Evolutionary conservation across 1,284 basidiomycete genomes (phyloP).

Genomic region (Farysia itapuensis): DNA sequence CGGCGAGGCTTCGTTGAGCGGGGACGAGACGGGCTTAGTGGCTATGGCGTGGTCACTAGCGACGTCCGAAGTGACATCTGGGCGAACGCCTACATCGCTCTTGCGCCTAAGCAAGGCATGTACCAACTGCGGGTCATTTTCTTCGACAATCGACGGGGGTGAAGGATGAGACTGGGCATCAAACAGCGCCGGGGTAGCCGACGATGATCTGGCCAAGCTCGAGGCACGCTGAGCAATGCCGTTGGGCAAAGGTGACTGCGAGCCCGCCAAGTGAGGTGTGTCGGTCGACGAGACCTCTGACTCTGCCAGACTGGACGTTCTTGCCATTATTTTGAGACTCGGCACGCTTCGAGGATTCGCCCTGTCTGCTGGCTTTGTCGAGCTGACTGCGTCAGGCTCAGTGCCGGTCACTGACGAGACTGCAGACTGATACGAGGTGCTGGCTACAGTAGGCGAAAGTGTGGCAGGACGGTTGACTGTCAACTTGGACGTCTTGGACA

Average conservation of each 20-base stretch:
- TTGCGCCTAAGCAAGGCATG: slow-evolving; percentile 42
- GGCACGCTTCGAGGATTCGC: background rate
- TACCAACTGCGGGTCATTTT: slow-evolving; percentile 32
- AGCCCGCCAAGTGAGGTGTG: slow-evolving; percentile 8
- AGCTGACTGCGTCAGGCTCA: too few relatives aligned
- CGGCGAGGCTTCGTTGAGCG: too few relatives aligned
- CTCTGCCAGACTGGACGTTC: slow-evolving; percentile 23
- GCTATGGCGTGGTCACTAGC: slow-evolving; percentile 44
- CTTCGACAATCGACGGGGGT: slow-evolving; percentile 39
- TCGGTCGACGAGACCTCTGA: slow-evolving; percentile 15
- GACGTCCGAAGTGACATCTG: slow-evolving; percentile 11
- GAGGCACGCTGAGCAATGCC: slow-evolving; percentile 14
- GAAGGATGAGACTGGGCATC: slow-evolving; percentile 38
- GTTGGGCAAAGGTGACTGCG: slow-evolving; percentile 14
- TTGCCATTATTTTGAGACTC: slow-evolving; percentile 17
- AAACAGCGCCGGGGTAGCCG: slow-evolving; percentile 21
- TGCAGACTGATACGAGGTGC: too few relatives aligned
- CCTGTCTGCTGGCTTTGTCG: slow-evolving; percentile 7
- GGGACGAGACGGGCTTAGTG: slow-evolving; percentile 11
- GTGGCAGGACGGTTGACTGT: too few relatives aligned
- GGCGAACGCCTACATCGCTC: slow-evolving; percentile 20
- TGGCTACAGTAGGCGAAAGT: too few relatives aligned
- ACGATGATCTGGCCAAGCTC: slow-evolving; percentile 5
- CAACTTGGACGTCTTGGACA: slow-evolving; percentile 28
- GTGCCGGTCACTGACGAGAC: too few relatives aligned